phyloP scores from a whole-genome alignment of 352 stramenopile species.

The Ophiocytium majus region DNA sequence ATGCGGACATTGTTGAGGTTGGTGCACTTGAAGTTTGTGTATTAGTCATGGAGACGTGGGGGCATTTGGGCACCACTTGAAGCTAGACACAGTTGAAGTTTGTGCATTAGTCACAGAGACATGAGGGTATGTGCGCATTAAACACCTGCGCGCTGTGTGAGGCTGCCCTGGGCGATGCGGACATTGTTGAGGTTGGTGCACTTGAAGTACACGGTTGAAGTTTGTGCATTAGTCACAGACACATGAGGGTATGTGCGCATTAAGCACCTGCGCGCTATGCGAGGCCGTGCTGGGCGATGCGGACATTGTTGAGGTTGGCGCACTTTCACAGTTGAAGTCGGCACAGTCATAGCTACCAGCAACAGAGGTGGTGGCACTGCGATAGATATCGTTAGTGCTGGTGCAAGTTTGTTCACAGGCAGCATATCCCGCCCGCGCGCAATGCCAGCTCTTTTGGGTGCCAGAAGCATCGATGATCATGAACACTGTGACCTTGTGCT shows the following conservation, averaged over 20 bases:
- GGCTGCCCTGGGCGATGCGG: constrained; percentile 25
- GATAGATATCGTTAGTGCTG: no score
- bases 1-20: constrained; percentile 41
- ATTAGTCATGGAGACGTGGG: background rate
- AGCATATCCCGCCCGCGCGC: no score
- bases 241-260: background rate
- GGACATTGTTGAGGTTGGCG: constrained; percentile 36
- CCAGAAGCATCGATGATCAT: no score
- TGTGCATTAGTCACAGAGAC: background rate
- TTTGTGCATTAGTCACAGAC: constrained; percentile 4
- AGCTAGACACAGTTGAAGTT: background rate
- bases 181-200: constrained; percentile 34
- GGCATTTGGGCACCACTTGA: background rate
- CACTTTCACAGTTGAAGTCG: background rate
- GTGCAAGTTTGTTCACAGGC: no score
- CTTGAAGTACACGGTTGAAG: background rate
- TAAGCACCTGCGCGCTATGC: constrained; percentile 41
- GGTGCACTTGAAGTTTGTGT: background rate
- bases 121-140: background rate
- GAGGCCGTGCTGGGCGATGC: constrained; percentile 30
- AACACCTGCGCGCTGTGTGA: constrained; percentile 47
- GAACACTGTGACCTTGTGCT: no score
- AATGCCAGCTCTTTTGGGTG: no score
- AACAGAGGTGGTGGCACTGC: background rate
- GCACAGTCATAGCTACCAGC: background rate